Evolutionary conservation across 2,329 filamentous ascomycete species (phyloP).

Genomic region (Periconia sp.): DNA sequence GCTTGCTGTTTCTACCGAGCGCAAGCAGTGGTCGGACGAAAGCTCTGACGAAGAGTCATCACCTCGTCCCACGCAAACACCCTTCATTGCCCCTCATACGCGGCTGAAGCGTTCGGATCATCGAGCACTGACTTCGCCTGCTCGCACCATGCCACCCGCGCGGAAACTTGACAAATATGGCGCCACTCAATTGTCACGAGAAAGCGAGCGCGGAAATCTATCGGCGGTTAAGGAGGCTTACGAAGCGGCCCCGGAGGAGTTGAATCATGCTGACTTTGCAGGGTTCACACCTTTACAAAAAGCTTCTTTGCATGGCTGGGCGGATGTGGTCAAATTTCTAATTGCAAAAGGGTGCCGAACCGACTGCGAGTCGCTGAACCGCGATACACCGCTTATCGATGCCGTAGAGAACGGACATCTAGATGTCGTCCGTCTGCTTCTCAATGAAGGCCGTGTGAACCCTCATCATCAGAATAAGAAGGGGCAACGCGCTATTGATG

Average conservation of each 20-base stretch:
- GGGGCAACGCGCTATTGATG: conserved; percentile 86
- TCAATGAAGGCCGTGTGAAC: conserved; percentile 80
- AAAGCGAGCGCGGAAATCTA: conserved; percentile 82
- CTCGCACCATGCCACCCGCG: conserved; percentile 69
- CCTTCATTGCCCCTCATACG: conserved; percentile 48
- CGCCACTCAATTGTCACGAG: conserved; percentile 85
- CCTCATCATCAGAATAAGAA: conserved; percentile 89
- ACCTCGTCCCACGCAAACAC: conserved; percentile 32
- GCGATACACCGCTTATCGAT: conserved; percentile 92
- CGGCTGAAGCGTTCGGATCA: conserved; percentile 62
- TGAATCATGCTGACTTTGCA: conserved; percentile 89
- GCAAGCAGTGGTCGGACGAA: conserved; percentile 37
- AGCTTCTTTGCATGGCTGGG: conserved; percentile 82
- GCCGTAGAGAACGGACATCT: conserved; percentile 94
- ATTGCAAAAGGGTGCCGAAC: conserved; percentile 82
- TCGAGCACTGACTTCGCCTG: conserved; percentile 57
- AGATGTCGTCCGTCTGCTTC: conserved; percentile 79
- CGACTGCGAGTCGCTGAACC: conserved; percentile 69
- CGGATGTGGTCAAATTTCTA: conserved; percentile 83
- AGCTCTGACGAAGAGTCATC: conserved; percentile 42
- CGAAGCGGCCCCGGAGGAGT: conserved; percentile 78
- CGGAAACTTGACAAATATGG: conserved; percentile 92
- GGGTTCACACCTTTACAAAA: conserved; percentile 97
- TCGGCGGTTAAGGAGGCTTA: conserved; percentile 75
- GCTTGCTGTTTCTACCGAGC: conserved; percentile 34